Evolutionary conservation across 2,329 filamentous ascomycete genomes (phyloP).

Genomic region (Aspergillus oerlinghausenensis): DNA sequence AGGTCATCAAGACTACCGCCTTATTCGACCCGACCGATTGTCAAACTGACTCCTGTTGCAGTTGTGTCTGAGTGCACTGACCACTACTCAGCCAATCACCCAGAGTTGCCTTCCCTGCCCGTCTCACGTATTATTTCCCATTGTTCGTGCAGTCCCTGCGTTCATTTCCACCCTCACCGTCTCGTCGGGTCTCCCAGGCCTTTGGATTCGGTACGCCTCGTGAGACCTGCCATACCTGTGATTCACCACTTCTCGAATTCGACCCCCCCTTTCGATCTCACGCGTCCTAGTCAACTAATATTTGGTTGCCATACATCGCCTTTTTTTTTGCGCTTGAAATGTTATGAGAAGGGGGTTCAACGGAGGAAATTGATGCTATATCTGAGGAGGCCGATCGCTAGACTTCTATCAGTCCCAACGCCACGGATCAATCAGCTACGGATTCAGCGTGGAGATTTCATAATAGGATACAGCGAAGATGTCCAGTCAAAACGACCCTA

Average conservation of each 20-base stretch:
- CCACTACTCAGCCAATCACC: conserved; percentile 19
- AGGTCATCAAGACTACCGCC: not conserved
- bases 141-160: conserved; percentile 10
- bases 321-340: not conserved
- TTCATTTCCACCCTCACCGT: conserved; percentile 15
- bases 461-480: conserved; percentile 10
- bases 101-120: conserved; percentile 7
- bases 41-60: not conserved
- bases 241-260: not conserved
- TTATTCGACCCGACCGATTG: not conserved
- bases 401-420: not conserved
- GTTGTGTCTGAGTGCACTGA: conserved; percentile 4
- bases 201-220: conserved; percentile 19
- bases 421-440: not conserved
- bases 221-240: conserved; percentile 8
- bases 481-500: conserved; percentile 17
- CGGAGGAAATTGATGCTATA: not conserved
- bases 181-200: conserved; percentile 21
- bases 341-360: not conserved
- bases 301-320: not conserved
- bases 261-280: not conserved
- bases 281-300: not conserved
- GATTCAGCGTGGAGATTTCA: not conserved
- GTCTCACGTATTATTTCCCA: not conserved
- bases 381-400: not conserved